Conservation (phyloP, 2,329 filamentous ascomycete species). For the Coniochaeta sp. region DNA sequence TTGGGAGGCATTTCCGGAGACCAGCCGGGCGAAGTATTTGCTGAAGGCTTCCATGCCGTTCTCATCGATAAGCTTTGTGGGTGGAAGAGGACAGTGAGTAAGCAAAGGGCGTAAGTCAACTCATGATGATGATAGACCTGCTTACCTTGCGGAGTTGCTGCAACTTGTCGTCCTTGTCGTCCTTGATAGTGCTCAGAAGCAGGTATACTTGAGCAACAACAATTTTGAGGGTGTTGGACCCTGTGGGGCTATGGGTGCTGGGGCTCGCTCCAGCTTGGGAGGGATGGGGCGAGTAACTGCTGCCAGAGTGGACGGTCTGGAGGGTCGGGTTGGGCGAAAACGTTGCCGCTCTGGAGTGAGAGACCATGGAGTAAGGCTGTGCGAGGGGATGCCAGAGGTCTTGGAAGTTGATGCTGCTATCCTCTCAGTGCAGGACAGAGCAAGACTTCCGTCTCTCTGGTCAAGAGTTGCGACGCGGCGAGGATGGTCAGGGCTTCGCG, state of each 20-base stretch:
- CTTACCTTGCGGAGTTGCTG: constrained; percentile 88
- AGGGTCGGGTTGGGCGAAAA: constrained; percentile 53
- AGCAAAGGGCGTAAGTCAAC: background rate
- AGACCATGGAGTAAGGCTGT: constrained; percentile 43
- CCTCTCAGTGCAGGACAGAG: constrained; percentile 18
- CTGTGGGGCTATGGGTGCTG: constrained; percentile 56
- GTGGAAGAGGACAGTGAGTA: constrained; percentile 1
- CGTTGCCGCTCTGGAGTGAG: constrained; percentile 55
- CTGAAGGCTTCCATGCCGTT: constrained; percentile 99
- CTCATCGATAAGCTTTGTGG: constrained; percentile 75
- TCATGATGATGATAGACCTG: background rate
- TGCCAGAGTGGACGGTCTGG: constrained; percentile 49
- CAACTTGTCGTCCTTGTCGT: constrained; percentile 91
- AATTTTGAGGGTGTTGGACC: constrained; percentile 72
- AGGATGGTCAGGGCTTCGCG: background rate
- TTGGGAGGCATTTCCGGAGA: constrained; percentile 83
- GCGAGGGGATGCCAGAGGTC: constrained; percentile 8
- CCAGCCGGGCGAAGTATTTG: constrained; percentile 88
- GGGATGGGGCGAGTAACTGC: constrained; percentile 48
- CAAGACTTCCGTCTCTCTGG: constrained; percentile 15
- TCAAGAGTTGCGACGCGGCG: constrained; percentile 3
- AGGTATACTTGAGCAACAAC: constrained; percentile 94
- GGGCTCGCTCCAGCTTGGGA: constrained; percentile 53
- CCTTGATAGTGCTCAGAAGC: constrained; percentile 87
- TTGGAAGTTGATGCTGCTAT: constrained; percentile 20